Evolutionary conservation across 73 alveolate genomes (phyloP), one percentile per base, ranked within the genome.

Genomic region (Tetrahymena borealis): DNA sequence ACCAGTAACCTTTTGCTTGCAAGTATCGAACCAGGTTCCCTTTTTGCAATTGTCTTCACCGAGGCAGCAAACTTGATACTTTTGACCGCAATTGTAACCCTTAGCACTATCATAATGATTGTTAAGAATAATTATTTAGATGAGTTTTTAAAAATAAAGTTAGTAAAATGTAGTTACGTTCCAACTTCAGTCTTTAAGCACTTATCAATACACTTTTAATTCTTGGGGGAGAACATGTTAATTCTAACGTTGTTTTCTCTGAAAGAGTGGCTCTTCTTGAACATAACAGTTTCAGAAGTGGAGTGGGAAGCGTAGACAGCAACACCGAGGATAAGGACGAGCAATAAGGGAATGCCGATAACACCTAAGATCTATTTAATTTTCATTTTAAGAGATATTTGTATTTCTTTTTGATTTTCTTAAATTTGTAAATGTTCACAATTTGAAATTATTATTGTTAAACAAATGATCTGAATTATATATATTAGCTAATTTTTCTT

Each of bases 1-100:
- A 60, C 85, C 85, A n/a, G 36, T 60, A n/a, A 60, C 85, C 38
- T 60, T 60, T 60, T 60, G 85, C 85, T 60, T 60, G 85, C 85
- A 60, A 60, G 85, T 60, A n/a, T 60, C 85, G 85, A 60, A 60
- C 33, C 33, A 60, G 85, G 85, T 15, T 15, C 85, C 85, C 85
- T 60, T 60, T 13, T n/a, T 60, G 85, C 85, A 60, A 60, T 60
- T 60, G 13, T 13, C 85, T 60, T 60, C 85, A 60, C 85, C 85
- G 28, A 60, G 37, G 13, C 85, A 60, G 35, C 85, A 60, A 60
- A 60, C 85, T 60, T 60, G 85, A 60, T 60, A 60, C 13, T 60
- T 60, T 60, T 60, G 35, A 60, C 85, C 85, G 10, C 85, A 60
- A 35, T 60, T 60, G 85, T 60, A 60, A 24, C 85, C 85, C 85